phyloP scores from a whole-genome alignment of 352 stramenopile genomes.

The Phytopythium chamaehyphon region DNA sequence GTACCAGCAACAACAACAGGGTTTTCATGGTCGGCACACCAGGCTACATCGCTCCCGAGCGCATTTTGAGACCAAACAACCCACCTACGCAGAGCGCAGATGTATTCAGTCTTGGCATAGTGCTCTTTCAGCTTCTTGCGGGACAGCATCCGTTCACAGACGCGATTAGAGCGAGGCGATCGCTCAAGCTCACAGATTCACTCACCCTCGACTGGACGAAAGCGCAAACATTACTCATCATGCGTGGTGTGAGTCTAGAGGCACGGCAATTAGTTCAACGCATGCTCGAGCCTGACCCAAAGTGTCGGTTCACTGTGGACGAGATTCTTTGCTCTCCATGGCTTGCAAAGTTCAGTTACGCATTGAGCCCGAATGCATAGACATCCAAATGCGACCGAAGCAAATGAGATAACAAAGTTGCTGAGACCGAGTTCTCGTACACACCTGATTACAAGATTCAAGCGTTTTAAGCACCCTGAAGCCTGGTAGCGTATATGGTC shows the following conservation, averaged over 20 bases:
- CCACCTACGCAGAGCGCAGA: conserved; percentile 39
- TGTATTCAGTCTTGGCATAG: conserved; percentile 56
- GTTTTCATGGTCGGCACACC: conserved; percentile 52
- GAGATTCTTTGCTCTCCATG: conserved; percentile 24
- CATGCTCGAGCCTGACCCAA: conserved; percentile 37
- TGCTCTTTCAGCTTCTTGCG: conserved; percentile 58
- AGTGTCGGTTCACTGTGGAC: conserved; percentile 28
- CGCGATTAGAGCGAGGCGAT: conserved; percentile 14
- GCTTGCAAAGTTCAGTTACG: conserved; percentile 4
- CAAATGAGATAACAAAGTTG: too few relatives aligned
- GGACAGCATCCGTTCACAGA: conserved; percentile 49
- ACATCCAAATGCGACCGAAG: too few relatives aligned
- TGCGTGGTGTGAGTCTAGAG: conserved; percentile 22
- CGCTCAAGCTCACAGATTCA: conserved; percentile 39
- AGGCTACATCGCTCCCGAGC: conserved; percentile 59
- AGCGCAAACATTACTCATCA: conserved; percentile 25
- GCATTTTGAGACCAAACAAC: conserved; percentile 26
- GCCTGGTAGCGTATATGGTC: too few relatives aligned
- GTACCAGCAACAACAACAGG: background rate
- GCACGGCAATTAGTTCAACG: conserved; percentile 26
- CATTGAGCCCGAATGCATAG: background rate
- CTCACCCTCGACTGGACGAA: conserved; percentile 35
- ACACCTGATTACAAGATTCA: too few relatives aligned
- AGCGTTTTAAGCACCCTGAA: too few relatives aligned
- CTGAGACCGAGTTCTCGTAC: too few relatives aligned